A percentile compares a stretch with the other conserved stretches of the same genome.
Evolutionary conservation across 257 asterid genomes (phyloP).

Genomic region (Solanum arcanum): DNA sequence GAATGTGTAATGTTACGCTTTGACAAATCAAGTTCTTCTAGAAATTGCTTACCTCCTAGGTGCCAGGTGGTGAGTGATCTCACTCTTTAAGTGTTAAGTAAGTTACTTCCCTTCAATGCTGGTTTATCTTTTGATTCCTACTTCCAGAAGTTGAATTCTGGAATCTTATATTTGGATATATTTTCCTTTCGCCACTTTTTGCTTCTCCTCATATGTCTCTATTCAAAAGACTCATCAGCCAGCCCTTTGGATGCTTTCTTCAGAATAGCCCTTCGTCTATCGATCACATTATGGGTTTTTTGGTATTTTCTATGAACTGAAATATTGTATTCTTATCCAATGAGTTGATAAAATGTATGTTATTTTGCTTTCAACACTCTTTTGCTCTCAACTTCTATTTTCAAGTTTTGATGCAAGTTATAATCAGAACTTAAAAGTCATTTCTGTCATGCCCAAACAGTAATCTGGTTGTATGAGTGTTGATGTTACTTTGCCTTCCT

Average conservation of each 20-base stretch:
- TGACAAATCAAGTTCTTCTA: background rate
- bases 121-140: background rate
- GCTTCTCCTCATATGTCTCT: background rate
- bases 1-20: background rate
- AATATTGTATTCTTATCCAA: background rate
- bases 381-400: background rate
- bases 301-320: background rate
- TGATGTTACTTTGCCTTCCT: background rate
- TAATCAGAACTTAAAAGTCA: background rate
- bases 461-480: background rate
- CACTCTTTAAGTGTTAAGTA: background rate
- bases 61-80: background rate
- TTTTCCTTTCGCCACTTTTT: background rate
- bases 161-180: background rate
- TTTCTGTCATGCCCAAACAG: background rate
- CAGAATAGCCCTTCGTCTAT: background rate
- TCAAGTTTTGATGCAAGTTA: background rate
- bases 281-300: background rate
- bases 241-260: background rate
- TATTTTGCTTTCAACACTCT: background rate
- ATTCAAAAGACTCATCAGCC: background rate
- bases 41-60: background rate
- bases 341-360: background rate
- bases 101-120: background rate
- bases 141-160: background rate